Evolutionary conservation across 2,329 filamentous ascomycete species (phyloP).

Genomic region (Colletotrichum truncatum): DNA sequence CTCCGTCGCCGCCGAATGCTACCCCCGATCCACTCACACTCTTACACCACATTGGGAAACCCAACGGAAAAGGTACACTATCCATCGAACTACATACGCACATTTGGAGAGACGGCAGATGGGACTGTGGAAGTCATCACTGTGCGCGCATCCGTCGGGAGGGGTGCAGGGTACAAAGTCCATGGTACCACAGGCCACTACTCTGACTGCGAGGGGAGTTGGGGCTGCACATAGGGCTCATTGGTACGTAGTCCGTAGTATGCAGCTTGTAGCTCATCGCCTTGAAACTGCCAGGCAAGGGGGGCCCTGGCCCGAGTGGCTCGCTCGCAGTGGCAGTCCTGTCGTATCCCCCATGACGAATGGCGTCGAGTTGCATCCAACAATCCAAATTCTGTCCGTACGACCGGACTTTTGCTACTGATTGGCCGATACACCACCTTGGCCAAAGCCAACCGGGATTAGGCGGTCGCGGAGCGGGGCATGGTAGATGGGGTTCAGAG

Average conservation of each 20-base stretch:
- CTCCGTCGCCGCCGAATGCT: constrained; percentile 23
- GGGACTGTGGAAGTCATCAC: constrained; percentile 13
- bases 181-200: neutral
- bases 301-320: neutral
- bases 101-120: neutral
- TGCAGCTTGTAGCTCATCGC: neutral
- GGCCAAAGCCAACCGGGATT: too few relatives aligned
- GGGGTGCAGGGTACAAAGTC: neutral
- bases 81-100: neutral
- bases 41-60: neutral
- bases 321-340: neutral
- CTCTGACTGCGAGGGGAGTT: neutral
- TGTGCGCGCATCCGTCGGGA: constrained; percentile 18
- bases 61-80: neutral
- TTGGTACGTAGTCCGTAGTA: neutral
- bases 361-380: constrained; percentile 1
- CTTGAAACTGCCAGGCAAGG: neutral
- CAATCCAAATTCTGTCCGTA: neutral
- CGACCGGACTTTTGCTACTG: constrained; percentile 15
- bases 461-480: neutral
- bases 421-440: too few relatives aligned
- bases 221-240: neutral
- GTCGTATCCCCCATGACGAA: neutral
- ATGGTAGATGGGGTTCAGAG: neutral
- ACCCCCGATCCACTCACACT: constrained; percentile 27